phyloP scores from a whole-genome alignment of 1,139 yeast genomes.

The Saccharomyces hybrid region DNA sequence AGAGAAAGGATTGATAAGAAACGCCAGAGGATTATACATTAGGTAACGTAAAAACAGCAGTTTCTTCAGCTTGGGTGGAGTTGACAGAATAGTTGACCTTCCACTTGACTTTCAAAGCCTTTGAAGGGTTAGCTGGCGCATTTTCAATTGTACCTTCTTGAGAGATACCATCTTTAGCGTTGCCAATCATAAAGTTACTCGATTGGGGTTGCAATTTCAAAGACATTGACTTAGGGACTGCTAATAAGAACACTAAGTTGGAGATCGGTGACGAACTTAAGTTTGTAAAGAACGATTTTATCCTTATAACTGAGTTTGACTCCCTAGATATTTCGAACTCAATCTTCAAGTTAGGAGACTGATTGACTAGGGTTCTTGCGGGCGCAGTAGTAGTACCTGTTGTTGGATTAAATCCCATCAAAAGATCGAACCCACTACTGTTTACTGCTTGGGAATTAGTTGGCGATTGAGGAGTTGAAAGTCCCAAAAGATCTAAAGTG shows the following conservation, averaged over 20 bases:
- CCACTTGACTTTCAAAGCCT: slow-evolving; percentile 65
- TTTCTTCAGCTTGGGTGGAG: slow-evolving; percentile 41
- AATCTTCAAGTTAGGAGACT: slow-evolving; percentile 44
- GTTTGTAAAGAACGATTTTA: slow-evolving; percentile 44
- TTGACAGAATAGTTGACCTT: slow-evolving; percentile 50
- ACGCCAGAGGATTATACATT: neutral
- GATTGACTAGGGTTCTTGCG: slow-evolving; percentile 33
- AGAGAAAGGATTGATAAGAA: neutral
- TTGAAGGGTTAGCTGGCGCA: slow-evolving; percentile 32
- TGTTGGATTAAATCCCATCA: slow-evolving; percentile 39
- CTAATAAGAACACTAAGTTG: slow-evolving; percentile 60
- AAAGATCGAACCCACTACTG: slow-evolving; percentile 32
- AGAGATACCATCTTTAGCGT: slow-evolving; percentile 42
- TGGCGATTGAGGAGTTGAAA: slow-evolving; percentile 37
- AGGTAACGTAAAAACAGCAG: slow-evolving; percentile 41
- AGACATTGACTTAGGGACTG: slow-evolving; percentile 68
- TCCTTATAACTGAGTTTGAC: slow-evolving; percentile 35
- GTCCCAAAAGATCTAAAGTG: slow-evolving; percentile 37
- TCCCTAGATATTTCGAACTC: slow-evolving; percentile 39
- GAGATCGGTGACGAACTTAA: slow-evolving; percentile 39
- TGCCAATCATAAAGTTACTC: slow-evolving; percentile 44
- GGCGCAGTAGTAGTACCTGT: slow-evolving; percentile 34
- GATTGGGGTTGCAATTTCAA: slow-evolving; percentile 63
- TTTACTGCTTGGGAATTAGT: slow-evolving; percentile 5
- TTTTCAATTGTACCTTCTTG: slow-evolving; percentile 38